A percentile compares a stretch with the other conserved stretches of the same genome.
Conservation (phyloP, 768 basidiomycete species). For the Xanthoconium purpureum region DNA sequence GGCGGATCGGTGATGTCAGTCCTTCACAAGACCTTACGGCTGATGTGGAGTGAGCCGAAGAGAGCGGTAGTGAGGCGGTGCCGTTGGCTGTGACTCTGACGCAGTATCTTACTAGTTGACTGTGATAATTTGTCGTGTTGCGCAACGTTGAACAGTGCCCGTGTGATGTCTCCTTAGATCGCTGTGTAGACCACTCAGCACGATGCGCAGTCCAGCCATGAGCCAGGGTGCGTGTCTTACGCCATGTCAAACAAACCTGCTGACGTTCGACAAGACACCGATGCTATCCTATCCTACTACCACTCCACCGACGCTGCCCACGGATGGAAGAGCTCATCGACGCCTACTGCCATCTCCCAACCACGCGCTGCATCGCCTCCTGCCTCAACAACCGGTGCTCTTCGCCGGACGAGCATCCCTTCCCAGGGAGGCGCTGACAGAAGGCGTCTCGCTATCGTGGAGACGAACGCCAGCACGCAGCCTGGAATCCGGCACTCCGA, state of each 20-base stretch:
- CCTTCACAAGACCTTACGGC: slow-evolving; percentile 2
- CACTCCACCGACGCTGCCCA: slow-evolving; percentile 39
- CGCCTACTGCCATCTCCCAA: neutral
- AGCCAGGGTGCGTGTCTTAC: slow-evolving; percentile 15
- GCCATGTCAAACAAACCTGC: neutral
- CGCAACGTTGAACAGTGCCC: slow-evolving; percentile 3
- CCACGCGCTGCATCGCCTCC: slow-evolving; percentile 26
- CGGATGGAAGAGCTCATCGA: slow-evolving; percentile 20
- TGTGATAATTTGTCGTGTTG: neutral
- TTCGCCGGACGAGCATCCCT: slow-evolving; percentile 49
- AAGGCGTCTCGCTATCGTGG: slow-evolving; percentile 63
- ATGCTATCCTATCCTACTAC: slow-evolving; percentile 51
- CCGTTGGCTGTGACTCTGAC: slow-evolving; percentile 16
- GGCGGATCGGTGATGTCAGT: slow-evolving; percentile 50
- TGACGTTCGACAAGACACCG: slow-evolving; percentile 34
- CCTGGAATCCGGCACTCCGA: slow-evolving; percentile 17
- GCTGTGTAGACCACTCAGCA: slow-evolving; percentile 14
- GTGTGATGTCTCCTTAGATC: neutral
- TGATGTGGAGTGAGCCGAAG: neutral
- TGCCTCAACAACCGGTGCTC: slow-evolving; percentile 29
- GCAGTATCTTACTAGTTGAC: neutral
- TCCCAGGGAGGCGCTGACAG: slow-evolving; percentile 63
- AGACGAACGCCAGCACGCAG: slow-evolving; percentile 43
- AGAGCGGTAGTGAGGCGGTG: slow-evolving; percentile 26
- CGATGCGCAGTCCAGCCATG: slow-evolving; percentile 14